Base-by-base conservation (phyloP, 768 basidiomycete species). In the Termitomyces sp. region DNA sequence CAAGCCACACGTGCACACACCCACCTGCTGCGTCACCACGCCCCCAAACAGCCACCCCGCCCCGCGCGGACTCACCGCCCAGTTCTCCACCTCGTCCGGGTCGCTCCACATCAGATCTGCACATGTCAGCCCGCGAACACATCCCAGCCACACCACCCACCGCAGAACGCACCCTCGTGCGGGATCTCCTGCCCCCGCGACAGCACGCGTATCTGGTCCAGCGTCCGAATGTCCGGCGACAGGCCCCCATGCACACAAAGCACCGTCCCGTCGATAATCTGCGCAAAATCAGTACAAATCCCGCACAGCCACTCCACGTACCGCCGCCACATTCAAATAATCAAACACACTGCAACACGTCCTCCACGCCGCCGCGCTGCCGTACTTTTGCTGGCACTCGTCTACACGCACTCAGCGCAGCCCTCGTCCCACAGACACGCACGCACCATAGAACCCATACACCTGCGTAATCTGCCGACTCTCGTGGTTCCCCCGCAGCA, bases 381-480 rank as follows among this genome's bases (percentile, higher is more conserved):
- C 96, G 72, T 98, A 98, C 73, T 98, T 98, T 74, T 94, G 94
- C 74, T 97, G 95, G 69, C 96, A 98, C 75, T 98, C 96, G 71
- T 97, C 96, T 92, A 50, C 42, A 42, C 12, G 4, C 11, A 11
- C 20, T 61, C 12, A 54, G 17, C 32, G 25, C 25, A 25, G 25
- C 25, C 25, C 25, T 25, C 25, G 25, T 25, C 11, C 10, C 20
- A 47, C 37, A 38, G n/a, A 1, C 25, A 49, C 9, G 32, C 15
- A 72, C 86, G 63, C 60, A 95, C 95, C 95, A 70, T 97, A 98
- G 73, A 97, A 98, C n/a, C 96, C 96, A 62, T 98, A 98, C 2
- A 95, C 96, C 69, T 98, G 96, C 4, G 96, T 98, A 67, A 98
- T 98, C 73, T 98, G 96, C 64, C 96, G 79, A 68, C 92, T 95